Base-by-base conservation (phyloP, 768 basidiomycete genomes). In the Leccinellum rugosiceps region DNA sequence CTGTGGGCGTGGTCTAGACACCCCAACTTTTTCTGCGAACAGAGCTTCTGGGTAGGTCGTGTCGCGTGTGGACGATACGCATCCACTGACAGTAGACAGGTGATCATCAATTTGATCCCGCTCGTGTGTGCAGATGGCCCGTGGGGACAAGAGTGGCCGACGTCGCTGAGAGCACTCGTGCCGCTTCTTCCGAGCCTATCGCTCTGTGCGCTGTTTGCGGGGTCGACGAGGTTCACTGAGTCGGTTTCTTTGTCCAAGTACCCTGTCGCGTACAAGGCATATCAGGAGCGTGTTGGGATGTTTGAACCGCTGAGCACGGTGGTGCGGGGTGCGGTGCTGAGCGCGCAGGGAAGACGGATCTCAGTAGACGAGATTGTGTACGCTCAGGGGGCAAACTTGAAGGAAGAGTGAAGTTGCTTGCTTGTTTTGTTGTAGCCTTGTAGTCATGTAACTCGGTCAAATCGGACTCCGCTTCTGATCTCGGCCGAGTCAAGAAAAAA, bases 21-120 rank as follows among this genome's bases (percentile, higher is more conserved):
- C 72, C 94, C 96, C 34, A 98, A 98, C 72, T 95, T 93, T 69
- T 75, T 87, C 1, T 94, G 90, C 70, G 96, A 98, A 70, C 94
- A 95, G 71, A 71, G 75, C 15, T 93, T 95, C 74, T 95, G 88
- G 88, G 88, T 90, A 61, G 43, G 83, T 75, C 15, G 1, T 21
- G 1, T 34, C 19, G 25, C 7, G 1, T 10, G 19, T 23, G 4
- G 13, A 50, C 25, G 19, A 8, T 8, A 17, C 7, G 23, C 23
- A 28, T 46, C 49, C n/a, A 56, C 56, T 62, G 21, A 65, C 21
- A 0, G 50, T 21, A 15, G 28, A 47, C 63, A 90, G 89, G 78
- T 83, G 74, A 80, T 90, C 54, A 82, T 89, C 59, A 87, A 81
- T 32, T 67, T 89, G 34, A 79, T 91, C 63, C 87, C 88, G 3